Evolutionary conservation across 345 rosid species (phyloP).

Genomic region (Capsella bursapastoris): DNA sequence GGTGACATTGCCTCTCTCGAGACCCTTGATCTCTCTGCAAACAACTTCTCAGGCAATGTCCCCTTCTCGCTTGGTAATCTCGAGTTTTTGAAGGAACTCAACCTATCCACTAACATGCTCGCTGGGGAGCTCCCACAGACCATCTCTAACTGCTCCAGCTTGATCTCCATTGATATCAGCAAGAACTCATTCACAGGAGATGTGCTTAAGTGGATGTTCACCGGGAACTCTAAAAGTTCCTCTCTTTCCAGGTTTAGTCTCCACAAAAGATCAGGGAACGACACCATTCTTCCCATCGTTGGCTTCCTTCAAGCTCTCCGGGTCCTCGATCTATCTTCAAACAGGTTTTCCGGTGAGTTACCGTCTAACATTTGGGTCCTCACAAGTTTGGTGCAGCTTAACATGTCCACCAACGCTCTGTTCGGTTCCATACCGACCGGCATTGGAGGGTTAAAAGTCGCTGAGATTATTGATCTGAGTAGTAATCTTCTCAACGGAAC

Average conservation of each 20-base stretch:
- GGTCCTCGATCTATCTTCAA: conserved; percentile 76
- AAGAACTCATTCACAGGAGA: conserved; percentile 65
- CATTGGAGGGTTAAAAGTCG: conserved; percentile 58
- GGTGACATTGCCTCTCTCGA: conserved; percentile 65
- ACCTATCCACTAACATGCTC: conserved; percentile 69
- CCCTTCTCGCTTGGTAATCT: conserved; percentile 74
- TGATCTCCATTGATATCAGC: conserved; percentile 75
- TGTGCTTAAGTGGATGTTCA: conserved; percentile 65
- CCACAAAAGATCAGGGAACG: conserved; percentile 38
- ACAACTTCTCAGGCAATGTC: conserved; percentile 60
- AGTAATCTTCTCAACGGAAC: conserved; percentile 69
- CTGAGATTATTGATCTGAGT: conserved; percentile 69
- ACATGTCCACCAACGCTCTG: conserved; percentile 71
- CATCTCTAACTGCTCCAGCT: conserved; percentile 58
- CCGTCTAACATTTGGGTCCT: conserved; percentile 59
- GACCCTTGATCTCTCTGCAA: conserved; percentile 80
- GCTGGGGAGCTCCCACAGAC: conserved; percentile 67
- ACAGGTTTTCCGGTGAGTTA: conserved; percentile 68
- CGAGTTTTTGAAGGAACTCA: conserved; percentile 59
- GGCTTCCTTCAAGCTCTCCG: conserved; percentile 51
- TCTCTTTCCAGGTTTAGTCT: conserved; percentile 49
- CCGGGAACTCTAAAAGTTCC: conserved; percentile 41
- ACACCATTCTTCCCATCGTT: conserved; percentile 22
- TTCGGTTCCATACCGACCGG: conserved; percentile 64
- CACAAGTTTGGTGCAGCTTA: conserved; percentile 61